These are phyloP conservation scores for Trypanosomatidae sp. DNA, from an alignment of 208 protist genomes.

Conservation along the genomic window DNA sequence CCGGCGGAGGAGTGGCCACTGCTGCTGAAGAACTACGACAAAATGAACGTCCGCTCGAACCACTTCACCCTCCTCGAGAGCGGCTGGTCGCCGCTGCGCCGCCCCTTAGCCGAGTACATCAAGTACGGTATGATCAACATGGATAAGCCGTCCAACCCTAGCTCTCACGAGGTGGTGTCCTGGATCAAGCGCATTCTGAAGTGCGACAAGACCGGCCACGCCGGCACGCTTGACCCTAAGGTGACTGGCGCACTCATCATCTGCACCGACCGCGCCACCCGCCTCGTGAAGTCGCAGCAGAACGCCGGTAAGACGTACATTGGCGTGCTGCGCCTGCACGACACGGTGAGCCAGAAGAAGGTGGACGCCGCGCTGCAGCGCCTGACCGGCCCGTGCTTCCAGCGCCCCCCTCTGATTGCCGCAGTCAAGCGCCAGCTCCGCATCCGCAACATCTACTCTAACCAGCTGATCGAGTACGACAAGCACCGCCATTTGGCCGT, in stretches of 20 bases:
- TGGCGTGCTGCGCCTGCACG: constrained; percentile 97
- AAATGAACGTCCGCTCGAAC: constrained; percentile 97
- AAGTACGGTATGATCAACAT: constrained; percentile 99
- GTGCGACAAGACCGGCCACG: constrained; percentile 99
- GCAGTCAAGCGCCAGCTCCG: constrained; percentile 98
- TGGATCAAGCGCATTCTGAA: constrained; percentile 99
- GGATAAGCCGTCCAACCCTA: constrained; percentile 99
- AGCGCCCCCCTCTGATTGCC: constrained; percentile 98
- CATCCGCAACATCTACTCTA: constrained; percentile 99
- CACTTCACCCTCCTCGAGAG: constrained; percentile 98
- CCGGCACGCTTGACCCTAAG: constrained; percentile 99
- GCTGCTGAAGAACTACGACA: constrained; percentile 99
- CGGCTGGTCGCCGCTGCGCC: constrained; percentile 97
- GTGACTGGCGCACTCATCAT: constrained; percentile 99
- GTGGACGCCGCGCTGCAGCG: constrained; percentile 94
- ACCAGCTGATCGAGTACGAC: constrained; percentile 99
- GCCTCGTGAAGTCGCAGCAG: constrained; percentile 99
- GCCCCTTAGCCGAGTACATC: constrained; percentile 97
- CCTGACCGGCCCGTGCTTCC: constrained; percentile 98
- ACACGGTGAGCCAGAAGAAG: constrained; percentile 88
- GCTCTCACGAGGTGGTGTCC: constrained; percentile 99
- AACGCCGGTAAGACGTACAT: constrained; percentile 99
- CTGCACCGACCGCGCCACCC: constrained; percentile 98
- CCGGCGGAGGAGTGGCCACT: constrained; percentile 97
- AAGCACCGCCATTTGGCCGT: constrained; percentile 96